Base-by-base conservation (phyloP, 129 eudicot genomes). In the Tagetes patula region DNA sequence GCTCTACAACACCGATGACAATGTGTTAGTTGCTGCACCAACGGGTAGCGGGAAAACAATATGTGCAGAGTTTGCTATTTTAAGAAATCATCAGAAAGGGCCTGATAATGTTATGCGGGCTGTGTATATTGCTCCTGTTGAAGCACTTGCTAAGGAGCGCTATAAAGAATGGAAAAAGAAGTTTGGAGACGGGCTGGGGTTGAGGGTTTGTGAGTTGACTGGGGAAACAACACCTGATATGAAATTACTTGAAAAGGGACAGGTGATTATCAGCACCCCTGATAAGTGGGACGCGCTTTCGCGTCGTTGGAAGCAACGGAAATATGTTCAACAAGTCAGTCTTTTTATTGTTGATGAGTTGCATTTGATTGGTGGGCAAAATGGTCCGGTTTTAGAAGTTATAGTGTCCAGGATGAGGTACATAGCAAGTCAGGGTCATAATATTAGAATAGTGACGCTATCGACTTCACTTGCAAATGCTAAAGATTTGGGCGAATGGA, bases 21-120 rank as follows among this genome's bases (percentile, higher is more conserved):
- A 93, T 58, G 96, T 93, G 1, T 74, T 93, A 69, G 98, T 93
- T 72, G 96, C 98, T 71, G 98, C 98, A 6, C 96, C 98, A 27
- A 90, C 98, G 1, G 98, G 98, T 11, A 93, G 98, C 49, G 96
- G 98, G 71, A 93, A 93, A 81, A 93, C 98, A 2, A 93, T 93
- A 70, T 93, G 98, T 79, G 96, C 98, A 1, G 98, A 93, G 72
- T 93, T 93, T 75, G 96, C 96, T 12, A 71, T 93, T 45, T 63
- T 93, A 56, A 83, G 98, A 77, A 90, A 93, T 66, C 96, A 87
- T 75, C 95, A 93, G 67, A 86, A 76, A 77, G 83, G 84, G 32
- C 46, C 92, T 3, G 92, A 87, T 8, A 73, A 74, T 43, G 69
- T 71, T 30, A 85, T 93, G 92, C 96, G 98, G 14, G 98, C 91